Percentiles rank a stretch among this genome's conserved stretches.
These are phyloP conservation scores for Phialophora chinensis DNA, from an alignment of 2,329 filamentous ascomycete species.

Conservation along the genomic window DNA sequence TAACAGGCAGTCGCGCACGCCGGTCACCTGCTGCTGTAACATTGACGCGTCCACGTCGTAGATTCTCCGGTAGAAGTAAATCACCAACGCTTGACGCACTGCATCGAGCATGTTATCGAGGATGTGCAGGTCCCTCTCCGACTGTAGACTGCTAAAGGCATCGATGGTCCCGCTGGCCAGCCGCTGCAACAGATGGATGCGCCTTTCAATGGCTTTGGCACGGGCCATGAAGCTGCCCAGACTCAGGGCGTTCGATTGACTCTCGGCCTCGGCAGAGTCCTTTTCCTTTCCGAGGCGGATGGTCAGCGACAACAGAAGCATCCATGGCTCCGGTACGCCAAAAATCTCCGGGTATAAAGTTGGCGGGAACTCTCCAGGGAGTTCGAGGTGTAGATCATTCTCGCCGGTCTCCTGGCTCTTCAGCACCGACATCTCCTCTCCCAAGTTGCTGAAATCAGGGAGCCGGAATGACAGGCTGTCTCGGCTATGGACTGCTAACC, in stretches of 20 bases:
- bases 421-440: constrained; percentile 43
- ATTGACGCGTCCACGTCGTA: constrained; percentile 51
- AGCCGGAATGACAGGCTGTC: constrained; percentile 47
- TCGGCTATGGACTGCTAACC: constrained; percentile 5
- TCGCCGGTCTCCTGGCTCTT: constrained; percentile 51
- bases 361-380: constrained; percentile 48
- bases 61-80: constrained; percentile 56
- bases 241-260: constrained; percentile 22
- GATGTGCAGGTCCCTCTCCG: constrained; percentile 28
- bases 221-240: constrained; percentile 44
- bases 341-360: constrained; percentile 56
- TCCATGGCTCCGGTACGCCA: constrained; percentile 51
- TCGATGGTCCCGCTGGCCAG: background rate
- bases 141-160: background rate
- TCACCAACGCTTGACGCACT: constrained; percentile 52
- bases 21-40: constrained; percentile 48
- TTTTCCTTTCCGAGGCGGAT: constrained; percentile 55
- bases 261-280: constrained; percentile 41
- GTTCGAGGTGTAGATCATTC: constrained; percentile 53
- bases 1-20: constrained; percentile 48
- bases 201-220: constrained; percentile 45
- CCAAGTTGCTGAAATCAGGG: constrained; percentile 42
- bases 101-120: constrained; percentile 46
- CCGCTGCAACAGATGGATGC: constrained; percentile 40
- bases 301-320: constrained; percentile 51